Conservation (phyloP, 352 stramenopile species). For the Blastocystis sp. region DNA sequence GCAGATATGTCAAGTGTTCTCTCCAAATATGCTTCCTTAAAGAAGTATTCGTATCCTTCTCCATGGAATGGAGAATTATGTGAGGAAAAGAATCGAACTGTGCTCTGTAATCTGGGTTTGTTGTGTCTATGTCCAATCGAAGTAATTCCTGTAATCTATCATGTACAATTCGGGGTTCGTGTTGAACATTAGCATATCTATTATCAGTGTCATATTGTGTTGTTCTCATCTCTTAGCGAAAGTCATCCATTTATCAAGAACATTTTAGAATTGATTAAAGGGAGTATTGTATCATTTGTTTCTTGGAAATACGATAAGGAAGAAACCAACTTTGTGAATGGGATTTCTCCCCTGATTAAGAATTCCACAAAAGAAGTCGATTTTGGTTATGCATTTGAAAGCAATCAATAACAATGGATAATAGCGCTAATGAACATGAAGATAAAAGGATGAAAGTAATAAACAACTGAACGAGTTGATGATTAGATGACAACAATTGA, state of each 20-base stretch:
- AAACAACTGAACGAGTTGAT: neutral
- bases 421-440: neutral
- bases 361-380: no score
- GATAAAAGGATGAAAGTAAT: neutral
- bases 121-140: conserved; percentile 52
- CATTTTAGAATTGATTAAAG: conserved; percentile 19
- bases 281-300: neutral
- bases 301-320: neutral
- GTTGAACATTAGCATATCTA: conserved; percentile 23
- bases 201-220: conserved; percentile 47
- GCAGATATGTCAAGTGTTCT: neutral
- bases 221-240: conserved; percentile 7
- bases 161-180: neutral
- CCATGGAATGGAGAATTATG: conserved; percentile 25
- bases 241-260: conserved; percentile 8
- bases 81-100: conserved; percentile 8
- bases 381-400: no score
- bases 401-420: no score
- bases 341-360: no score
- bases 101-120: conserved; percentile 37
- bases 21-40: neutral
- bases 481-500: conserved; percentile 11
- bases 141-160: conserved; percentile 30
- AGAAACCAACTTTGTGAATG: no score
- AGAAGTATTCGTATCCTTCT: neutral